These are phyloP conservation scores for Kuraishia cidri DNA, from an alignment of 805 yeast species.

Conservation along the genomic window DNA sequence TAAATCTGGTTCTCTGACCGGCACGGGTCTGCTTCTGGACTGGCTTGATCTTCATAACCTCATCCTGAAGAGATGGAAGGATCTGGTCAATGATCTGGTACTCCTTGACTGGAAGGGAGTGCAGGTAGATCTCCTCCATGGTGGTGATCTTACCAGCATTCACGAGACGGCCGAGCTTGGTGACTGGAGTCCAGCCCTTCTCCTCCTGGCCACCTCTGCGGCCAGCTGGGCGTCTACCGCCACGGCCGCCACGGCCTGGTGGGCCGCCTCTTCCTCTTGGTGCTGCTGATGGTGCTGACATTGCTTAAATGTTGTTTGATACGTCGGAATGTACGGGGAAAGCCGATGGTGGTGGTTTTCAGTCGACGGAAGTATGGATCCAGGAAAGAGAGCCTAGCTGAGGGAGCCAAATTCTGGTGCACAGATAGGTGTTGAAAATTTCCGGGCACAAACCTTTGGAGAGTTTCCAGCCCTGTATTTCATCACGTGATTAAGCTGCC, in stretches of 20 bases:
- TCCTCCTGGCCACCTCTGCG: conserved; percentile 85
- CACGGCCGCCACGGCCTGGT: conserved; percentile 49
- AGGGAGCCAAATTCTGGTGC: no score
- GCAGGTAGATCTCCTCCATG: conserved; percentile 97
- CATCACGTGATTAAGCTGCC: neutral
- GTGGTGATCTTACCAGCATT: conserved; percentile 96
- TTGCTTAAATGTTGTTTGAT: conserved; percentile 12
- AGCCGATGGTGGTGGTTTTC: conserved; percentile 65
- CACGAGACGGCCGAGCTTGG: conserved; percentile 99
- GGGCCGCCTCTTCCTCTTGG: conserved; percentile 48
- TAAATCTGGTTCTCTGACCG: conserved; percentile 99
- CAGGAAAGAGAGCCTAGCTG: no score
- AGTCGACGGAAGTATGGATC: conserved; percentile 37
- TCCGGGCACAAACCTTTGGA: no score
- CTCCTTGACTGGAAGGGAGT: conserved; percentile 99
- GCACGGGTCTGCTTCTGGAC: conserved; percentile 99
- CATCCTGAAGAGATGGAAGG: conserved; percentile 93
- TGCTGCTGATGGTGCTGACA: conserved; percentile 35
- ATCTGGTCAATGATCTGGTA: conserved; percentile 96
- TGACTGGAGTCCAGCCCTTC: conserved; percentile 99
- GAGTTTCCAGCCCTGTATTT: conserved; percentile 1
- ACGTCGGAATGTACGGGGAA: conserved; percentile 67
- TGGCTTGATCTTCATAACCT: conserved; percentile 99
- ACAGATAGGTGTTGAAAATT: no score
- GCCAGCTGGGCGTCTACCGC: conserved; percentile 51